Conservation (phyloP, 768 basidiomycete species). For the Kwoniella mangroviensis region DNA sequence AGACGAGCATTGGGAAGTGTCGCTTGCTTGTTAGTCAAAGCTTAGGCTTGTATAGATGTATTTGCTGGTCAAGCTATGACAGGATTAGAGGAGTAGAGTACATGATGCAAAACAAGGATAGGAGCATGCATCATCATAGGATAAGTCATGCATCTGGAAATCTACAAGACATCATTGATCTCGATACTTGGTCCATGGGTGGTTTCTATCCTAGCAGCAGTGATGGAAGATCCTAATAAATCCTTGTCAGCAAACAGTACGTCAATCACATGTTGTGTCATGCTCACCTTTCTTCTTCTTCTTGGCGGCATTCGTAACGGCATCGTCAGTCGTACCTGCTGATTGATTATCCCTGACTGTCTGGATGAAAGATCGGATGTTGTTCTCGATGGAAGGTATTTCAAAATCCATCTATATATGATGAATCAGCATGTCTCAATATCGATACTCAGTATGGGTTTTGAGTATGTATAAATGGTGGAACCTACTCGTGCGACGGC, state of each 20-base stretch:
- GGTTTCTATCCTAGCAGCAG: conserved; percentile 81
- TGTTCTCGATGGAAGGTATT: conserved; percentile 74
- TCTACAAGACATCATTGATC: conserved; percentile 66
- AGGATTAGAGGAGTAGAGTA: not conserved
- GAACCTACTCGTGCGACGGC: conserved; percentile 43
- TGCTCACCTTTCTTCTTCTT: conserved; percentile 63
- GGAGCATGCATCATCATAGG: not conserved
- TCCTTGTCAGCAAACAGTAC: conserved; percentile 59
- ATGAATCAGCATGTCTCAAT: not conserved
- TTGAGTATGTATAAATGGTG: no score
- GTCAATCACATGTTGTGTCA: not conserved
- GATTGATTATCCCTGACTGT: conserved; percentile 45
- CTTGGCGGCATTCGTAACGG: conserved; percentile 62
- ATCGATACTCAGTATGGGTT: no score
- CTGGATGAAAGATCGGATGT: conserved; percentile 73
- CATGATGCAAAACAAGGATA: not conserved
- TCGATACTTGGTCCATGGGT: conserved; percentile 87
- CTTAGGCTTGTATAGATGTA: conserved; percentile 7
- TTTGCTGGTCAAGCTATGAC: not conserved
- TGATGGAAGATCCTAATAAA: conserved; percentile 65
- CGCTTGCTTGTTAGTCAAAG: conserved; percentile 64
- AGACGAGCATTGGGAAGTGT: conserved; percentile 82
- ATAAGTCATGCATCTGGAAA: not conserved
- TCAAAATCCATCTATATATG: conserved; percentile 70
- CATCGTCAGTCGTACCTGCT: conserved; percentile 56